These are phyloP conservation scores for Mycena metata DNA, from an alignment of 768 basidiomycete genomes.

Conservation along the genomic window DNA sequence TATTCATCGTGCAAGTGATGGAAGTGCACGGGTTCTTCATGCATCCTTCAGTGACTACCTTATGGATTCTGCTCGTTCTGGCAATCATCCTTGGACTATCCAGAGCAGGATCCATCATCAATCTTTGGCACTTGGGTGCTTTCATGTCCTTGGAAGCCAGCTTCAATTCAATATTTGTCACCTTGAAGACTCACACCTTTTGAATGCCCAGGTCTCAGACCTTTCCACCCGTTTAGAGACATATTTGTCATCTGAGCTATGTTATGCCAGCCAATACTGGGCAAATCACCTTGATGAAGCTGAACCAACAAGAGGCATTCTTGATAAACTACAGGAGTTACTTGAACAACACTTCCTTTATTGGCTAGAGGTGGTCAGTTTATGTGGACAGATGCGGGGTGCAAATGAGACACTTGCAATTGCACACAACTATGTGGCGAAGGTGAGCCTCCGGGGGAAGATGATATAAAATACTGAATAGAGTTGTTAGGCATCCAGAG, in stretches of 20 bases:
- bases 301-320: background rate
- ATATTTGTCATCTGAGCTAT: background rate
- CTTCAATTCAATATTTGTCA: conserved; percentile 14
- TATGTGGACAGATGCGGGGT: background rate
- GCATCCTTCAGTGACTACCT: conserved; percentile 14
- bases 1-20: background rate
- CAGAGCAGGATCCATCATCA: background rate
- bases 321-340: background rate
- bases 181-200: conserved; percentile 10
- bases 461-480: background rate
- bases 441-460: background rate
- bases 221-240: background rate
- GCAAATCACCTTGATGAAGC: background rate
- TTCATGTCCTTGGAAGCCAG: background rate
- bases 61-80: background rate
- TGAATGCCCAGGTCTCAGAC: background rate
- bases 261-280: conserved; percentile 2
- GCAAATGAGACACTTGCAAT: background rate
- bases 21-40: background rate
- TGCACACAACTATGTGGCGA: background rate
- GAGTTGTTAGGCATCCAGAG: background rate
- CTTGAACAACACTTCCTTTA: background rate
- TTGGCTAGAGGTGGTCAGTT: conserved; percentile 6
- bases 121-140: background rate
- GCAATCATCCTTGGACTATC: background rate